These are phyloP conservation scores for Pythium utonaiense DNA, from an alignment of 352 stramenopile species.

Conservation along the genomic window DNA sequence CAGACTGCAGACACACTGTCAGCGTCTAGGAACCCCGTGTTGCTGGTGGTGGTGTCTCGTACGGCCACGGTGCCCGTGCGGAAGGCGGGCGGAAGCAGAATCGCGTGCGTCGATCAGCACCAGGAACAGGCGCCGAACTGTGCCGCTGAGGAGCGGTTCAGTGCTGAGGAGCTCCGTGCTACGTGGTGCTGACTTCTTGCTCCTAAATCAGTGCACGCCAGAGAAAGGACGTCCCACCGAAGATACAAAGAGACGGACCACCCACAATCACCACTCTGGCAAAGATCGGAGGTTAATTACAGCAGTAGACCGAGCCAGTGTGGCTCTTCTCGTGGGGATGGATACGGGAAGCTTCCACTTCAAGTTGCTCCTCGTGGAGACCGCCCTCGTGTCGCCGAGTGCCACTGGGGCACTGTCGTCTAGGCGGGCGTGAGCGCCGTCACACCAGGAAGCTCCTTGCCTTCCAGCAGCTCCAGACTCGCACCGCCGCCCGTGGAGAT, in stretches of 20 bases:
- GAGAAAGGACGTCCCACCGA: background rate
- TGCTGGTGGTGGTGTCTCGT: too few species aligned
- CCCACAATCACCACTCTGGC: background rate
- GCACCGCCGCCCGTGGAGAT: constrained; percentile 98
- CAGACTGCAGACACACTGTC: too few species aligned
- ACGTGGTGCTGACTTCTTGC: background rate
- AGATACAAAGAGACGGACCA: background rate
- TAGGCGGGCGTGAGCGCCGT: constrained; percentile 86
- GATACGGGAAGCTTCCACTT: background rate
- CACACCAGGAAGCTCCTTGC: constrained; percentile 97
- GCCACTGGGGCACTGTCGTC: background rate
- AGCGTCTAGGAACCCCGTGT: background rate
- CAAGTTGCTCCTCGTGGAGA: background rate
- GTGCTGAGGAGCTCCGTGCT: background rate
- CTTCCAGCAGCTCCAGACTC: constrained; percentile 98
- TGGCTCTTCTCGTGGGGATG: too few species aligned
- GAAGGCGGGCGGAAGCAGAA: constrained; percentile 1
- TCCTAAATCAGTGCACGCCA: background rate
- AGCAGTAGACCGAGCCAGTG: background rate
- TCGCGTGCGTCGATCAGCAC: background rate
- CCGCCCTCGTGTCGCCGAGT: background rate
- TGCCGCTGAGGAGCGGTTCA: background rate
- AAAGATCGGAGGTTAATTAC: background rate
- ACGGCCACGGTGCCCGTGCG: too few species aligned
- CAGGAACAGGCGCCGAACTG: background rate